Percentiles rank a stretch among this genome's conserved stretches.
phyloP scores from a whole-genome alignment of 805 yeast species.

The Yarrowia keelungensis region DNA sequence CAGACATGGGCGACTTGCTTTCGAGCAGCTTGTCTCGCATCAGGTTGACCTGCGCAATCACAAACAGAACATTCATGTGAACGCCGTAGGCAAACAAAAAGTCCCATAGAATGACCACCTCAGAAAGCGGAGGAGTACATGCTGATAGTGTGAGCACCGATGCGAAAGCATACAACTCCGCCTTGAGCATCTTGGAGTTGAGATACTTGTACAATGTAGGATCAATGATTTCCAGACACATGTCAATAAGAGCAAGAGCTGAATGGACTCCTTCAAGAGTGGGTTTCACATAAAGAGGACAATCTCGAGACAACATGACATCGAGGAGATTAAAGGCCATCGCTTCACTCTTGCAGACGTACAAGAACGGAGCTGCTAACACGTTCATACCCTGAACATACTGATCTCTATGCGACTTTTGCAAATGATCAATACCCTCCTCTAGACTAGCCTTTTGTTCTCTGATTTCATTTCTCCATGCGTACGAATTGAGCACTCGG shows the following conservation, averaged over 20 bases:
- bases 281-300: slow-evolving; percentile 80
- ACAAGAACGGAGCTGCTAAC: slow-evolving; percentile 81
- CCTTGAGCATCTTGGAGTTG: slow-evolving; percentile 70
- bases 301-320: slow-evolving; percentile 63
- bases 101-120: slow-evolving; percentile 85
- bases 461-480: slow-evolving; percentile 49
- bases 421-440: slow-evolving; percentile 34
- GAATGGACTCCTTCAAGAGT: slow-evolving; percentile 82
- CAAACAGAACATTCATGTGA: slow-evolving; percentile 82
- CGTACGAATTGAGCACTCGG: slow-evolving; percentile 75
- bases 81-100: slow-evolving; percentile 89
- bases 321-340: slow-evolving; percentile 80
- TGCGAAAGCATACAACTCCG: slow-evolving; percentile 83
- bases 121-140: slow-evolving; percentile 82
- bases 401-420: slow-evolving; percentile 46
- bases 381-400: slow-evolving; percentile 96
- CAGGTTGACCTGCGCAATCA: slow-evolving; percentile 80
- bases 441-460: slow-evolving; percentile 21
- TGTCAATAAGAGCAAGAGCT: slow-evolving; percentile 75
- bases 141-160: slow-evolving; percentile 83
- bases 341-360: slow-evolving; percentile 78
- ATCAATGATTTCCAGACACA: slow-evolving; percentile 73
- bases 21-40: slow-evolving; percentile 68
- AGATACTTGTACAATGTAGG: slow-evolving; percentile 68
- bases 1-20: slow-evolving; percentile 72